Evolutionary conservation across 768 basidiomycete genomes (phyloP), one percentile per base, ranked within the genome.

Genomic region (Phaeotremella fagi): DNA sequence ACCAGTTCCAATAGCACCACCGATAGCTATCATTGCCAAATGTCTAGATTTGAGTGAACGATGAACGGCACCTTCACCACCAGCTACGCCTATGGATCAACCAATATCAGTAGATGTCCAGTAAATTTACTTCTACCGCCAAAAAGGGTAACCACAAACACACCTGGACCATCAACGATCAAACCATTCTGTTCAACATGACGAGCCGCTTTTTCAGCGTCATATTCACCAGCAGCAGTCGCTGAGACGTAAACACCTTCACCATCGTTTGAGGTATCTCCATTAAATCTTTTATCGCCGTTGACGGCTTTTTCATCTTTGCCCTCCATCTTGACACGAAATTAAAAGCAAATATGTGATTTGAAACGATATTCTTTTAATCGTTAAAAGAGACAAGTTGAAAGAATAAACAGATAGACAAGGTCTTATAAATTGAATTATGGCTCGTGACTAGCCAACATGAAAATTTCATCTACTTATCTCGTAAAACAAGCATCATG

Each of bases 11-110:
- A 73, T 71, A 14, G 72, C 71, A 37, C 73, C 73, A 16, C 73
- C 73, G n/a, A 74, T 56, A 18, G 73, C 73, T 50, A 74, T 74
- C 73, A 74, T 74, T 6, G 71, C 65, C 62, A 74, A 63, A 48
- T 74, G 73, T 23, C 73, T 47, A 37, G 66, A 63, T 57, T 74
- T 69, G 47, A 74, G 61, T 11, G 66, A 64, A 20, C 73, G 64
- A 43, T 72, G 63, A 14, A 74, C 66, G 9, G 54, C 57, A 3
- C 70, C 65, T 28, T 67, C 63, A 7, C 38, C 38, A 9, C 38
- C 38, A 23, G 41, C 50, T 16, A 42, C 23, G 47, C 55, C 44
- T 23, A 50, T 48, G 15, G 48, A 52, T 54, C 44, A 5, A 20
- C 20, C 11, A 9, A 9, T n/a, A 20, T 43, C 16, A 43, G 16